Evolutionary conservation across 2,329 filamentous ascomycete genomes (phyloP).

Genomic region (Trichoderma polysporum): DNA sequence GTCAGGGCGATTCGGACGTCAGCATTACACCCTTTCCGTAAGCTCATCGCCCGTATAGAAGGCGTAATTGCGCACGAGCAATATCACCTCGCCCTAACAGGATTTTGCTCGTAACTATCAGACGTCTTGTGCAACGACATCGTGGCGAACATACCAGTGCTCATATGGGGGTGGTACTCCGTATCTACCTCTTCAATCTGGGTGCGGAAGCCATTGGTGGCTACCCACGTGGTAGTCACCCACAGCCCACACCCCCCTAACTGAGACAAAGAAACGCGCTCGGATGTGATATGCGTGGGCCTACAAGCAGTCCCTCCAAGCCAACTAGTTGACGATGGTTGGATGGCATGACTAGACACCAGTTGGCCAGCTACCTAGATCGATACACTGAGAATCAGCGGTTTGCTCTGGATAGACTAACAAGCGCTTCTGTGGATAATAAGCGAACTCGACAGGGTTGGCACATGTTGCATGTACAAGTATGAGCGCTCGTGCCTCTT

Average conservation of each 20-base stretch:
- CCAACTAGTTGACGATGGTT: background rate
- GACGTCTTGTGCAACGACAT: background rate
- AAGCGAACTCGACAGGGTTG: background rate
- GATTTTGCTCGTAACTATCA: background rate
- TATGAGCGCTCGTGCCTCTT: background rate
- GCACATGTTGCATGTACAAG: background rate
- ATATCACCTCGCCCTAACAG: background rate
- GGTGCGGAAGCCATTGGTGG: background rate
- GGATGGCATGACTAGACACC: background rate
- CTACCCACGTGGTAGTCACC: conserved; percentile 11
- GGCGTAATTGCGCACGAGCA: background rate
- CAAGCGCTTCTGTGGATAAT: background rate
- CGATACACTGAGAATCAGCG: background rate
- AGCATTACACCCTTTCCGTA: background rate
- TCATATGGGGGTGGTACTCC: background rate
- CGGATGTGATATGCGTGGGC: background rate
- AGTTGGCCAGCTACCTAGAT: background rate
- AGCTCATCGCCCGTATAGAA: background rate
- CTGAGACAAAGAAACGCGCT: conserved; percentile 8
- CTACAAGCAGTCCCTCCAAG: background rate
- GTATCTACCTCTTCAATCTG: background rate
- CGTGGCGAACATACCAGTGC: background rate
- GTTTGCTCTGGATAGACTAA: background rate
- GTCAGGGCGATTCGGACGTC: background rate
- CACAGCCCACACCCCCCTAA: background rate